phyloP scores from a whole-genome alignment of 1,284 basidiomycete species.

The Fomitopsis palustris region DNA sequence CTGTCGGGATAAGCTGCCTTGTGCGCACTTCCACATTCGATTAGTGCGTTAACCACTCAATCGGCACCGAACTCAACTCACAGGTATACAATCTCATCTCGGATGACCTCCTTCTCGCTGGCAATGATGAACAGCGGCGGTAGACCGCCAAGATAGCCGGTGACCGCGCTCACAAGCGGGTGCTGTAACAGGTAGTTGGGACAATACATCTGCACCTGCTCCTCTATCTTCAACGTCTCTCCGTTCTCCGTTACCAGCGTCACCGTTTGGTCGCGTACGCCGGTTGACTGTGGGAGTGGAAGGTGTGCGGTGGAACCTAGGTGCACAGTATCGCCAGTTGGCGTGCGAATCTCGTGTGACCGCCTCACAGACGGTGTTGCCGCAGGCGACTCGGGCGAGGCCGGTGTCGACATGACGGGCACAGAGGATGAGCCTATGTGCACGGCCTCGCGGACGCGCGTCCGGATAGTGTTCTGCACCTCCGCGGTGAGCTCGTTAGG shows the following conservation, averaged over 20 bases:
- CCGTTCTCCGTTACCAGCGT: slow-evolving; percentile 41
- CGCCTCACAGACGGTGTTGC: not conserved
- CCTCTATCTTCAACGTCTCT: slow-evolving; percentile 50
- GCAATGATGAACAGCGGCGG: slow-evolving; percentile 86
- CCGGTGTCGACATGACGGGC: slow-evolving; percentile 6
- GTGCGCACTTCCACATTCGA: slow-evolving; percentile 64
- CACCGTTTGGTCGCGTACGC: slow-evolving; percentile 40
- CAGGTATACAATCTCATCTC: slow-evolving; percentile 91
- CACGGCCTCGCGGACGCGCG: slow-evolving; percentile 60
- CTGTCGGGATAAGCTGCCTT: slow-evolving; percentile 83
- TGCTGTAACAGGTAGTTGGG: slow-evolving; percentile 82
- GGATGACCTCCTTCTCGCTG: slow-evolving; percentile 88
- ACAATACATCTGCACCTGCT: slow-evolving; percentile 88
- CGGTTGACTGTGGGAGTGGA: slow-evolving; percentile 29
- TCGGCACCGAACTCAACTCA: slow-evolving; percentile 33
- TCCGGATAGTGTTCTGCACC: slow-evolving; percentile 62
- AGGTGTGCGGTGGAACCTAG: slow-evolving; percentile 45
- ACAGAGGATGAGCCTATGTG: slow-evolving; percentile 22
- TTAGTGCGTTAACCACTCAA: not conserved
- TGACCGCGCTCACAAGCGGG: slow-evolving; percentile 82
- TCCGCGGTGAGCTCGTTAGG: slow-evolving; percentile 63
- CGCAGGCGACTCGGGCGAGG: not conserved
- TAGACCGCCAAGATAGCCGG: slow-evolving; percentile 88
- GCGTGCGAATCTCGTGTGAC: slow-evolving; percentile 7
- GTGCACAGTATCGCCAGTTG: slow-evolving; percentile 18